Evolutionary conservation across 2,329 filamentous ascomycete genomes (phyloP), one percentile per base, ranked within the genome.

Genomic region (Aspergillus ruber): DNA sequence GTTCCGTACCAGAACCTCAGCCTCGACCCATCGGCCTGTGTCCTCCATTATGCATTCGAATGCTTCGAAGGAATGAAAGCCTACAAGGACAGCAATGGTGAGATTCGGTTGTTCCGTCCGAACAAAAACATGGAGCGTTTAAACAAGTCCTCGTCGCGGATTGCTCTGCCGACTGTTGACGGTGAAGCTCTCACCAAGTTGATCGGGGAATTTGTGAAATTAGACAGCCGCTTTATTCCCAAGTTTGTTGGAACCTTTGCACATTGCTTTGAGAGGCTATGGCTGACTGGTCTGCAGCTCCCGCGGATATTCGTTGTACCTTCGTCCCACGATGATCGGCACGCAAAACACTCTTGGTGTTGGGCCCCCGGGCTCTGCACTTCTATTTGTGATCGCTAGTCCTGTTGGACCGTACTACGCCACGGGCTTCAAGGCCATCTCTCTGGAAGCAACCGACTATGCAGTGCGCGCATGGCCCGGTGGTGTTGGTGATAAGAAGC

Each of bases 31-130:
- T 89, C 93, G 39, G 93, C 89, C 29, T 97, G 90, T 74, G 93
- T 97, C 53, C 91, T 98, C 74, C 93, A 98, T 80, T 98, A 98
- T 72, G 93, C 89, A 43, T 97, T 97, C 66, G 88, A 94, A 71
- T 93, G 87, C 69, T 98, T 98, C 72, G 93, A 98, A 76, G 93
- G 93, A 59, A 95, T 97, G 90, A 98, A 98, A 77, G 93, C 93
- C 50, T 98, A 98, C 80, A 94, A 91, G 72, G 89, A 95, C 74
- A 82, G 79, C 61, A 67, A 81, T 39, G 88, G 88, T 59, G 74
- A 83, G 50, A 81, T 95, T 58, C 84, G 91, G 47, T 77, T 98
- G 46, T 98, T 98, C 80, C 83, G 93, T 29, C 93, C 93, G 2
- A 86, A 95, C 68, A 93, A 83, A 80, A 98, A 98, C 77, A 97